Evolutionary conservation across 139 green algal species (phyloP).

Genomic region (Coccomyxa sp.): DNA sequence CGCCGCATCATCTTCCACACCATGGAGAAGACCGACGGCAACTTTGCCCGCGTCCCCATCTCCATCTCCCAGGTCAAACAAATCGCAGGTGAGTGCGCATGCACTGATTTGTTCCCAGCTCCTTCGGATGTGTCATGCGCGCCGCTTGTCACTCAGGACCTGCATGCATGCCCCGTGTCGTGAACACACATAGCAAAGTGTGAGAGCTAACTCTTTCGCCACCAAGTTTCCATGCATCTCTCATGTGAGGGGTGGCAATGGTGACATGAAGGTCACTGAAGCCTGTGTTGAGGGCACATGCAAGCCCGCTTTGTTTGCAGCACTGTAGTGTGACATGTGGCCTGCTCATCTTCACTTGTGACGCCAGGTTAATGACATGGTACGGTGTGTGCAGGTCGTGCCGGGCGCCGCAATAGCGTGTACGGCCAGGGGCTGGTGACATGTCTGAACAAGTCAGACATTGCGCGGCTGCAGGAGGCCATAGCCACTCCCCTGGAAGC

Average conservation of each 20-base stretch:
- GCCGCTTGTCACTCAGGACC: too few species aligned
- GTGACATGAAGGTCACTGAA: too few species aligned
- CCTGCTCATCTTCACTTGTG: too few species aligned
- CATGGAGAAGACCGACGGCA: conserved; percentile 52
- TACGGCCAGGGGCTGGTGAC: conserved; percentile 16
- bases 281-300: too few species aligned
- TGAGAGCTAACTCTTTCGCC: too few species aligned
- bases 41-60: conserved; percentile 6
- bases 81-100: conserved; percentile 40
- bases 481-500: conserved; percentile 25
- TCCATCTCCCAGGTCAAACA: conserved; percentile 59
- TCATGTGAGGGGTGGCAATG: too few species aligned
- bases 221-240: too few species aligned
- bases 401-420: conserved; percentile 36
- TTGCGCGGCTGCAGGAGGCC: conserved; percentile 20
- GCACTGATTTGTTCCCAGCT: background rate
- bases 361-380: too few species aligned
- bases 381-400: conserved; percentile 16
- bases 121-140: background rate
- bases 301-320: too few species aligned
- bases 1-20: conserved; percentile 81
- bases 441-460: conserved; percentile 10
- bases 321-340: too few species aligned
- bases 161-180: too few species aligned
- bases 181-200: too few species aligned